phyloP scores from a whole-genome alignment of 768 basidiomycete species.

The Baorangia bicolor region DNA sequence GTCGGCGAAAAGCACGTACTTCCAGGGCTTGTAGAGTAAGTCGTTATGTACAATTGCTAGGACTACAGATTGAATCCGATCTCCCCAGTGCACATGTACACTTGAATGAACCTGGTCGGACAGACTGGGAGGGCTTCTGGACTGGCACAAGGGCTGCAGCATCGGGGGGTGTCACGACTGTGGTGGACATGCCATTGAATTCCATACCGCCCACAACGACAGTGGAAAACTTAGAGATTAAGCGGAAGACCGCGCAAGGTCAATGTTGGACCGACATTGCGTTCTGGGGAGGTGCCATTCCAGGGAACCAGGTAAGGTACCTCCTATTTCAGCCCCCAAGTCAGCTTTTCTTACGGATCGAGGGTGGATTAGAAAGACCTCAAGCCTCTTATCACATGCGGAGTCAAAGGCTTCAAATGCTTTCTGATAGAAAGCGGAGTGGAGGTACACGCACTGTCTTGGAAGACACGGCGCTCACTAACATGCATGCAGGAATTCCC shows the following conservation, averaged over 20 bases:
- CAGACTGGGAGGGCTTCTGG: constrained; percentile 92
- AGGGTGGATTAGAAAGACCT: constrained; percentile 58
- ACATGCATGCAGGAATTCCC: constrained; percentile 80
- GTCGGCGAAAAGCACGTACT: constrained; percentile 59
- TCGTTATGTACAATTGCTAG: not conserved
- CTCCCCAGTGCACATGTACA: constrained; percentile 81
- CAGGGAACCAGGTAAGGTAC: constrained; percentile 72
- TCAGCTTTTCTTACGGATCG: not conserved
- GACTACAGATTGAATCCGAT: not conserved
- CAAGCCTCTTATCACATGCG: constrained; percentile 68
- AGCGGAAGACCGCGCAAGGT: constrained; percentile 66
- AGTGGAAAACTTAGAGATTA: constrained; percentile 66
- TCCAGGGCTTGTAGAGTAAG: constrained; percentile 80
- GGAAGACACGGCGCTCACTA: constrained; percentile 1
- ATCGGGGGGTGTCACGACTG: constrained; percentile 91
- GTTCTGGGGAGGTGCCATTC: constrained; percentile 91
- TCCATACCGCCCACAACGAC: constrained; percentile 96
- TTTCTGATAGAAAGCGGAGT: constrained; percentile 96
- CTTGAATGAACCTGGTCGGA: constrained; percentile 90
- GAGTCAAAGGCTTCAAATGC: constrained; percentile 96
- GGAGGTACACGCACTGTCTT: constrained; percentile 50
- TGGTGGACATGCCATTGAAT: constrained; percentile 98
- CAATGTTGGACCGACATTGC: constrained; percentile 74
- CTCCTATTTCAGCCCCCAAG: not conserved
- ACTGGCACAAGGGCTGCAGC: constrained; percentile 90